Base-by-base conservation (phyloP, 2,329 filamentous ascomycete genomes). In the Zymoseptoria ardabiliae region DNA sequence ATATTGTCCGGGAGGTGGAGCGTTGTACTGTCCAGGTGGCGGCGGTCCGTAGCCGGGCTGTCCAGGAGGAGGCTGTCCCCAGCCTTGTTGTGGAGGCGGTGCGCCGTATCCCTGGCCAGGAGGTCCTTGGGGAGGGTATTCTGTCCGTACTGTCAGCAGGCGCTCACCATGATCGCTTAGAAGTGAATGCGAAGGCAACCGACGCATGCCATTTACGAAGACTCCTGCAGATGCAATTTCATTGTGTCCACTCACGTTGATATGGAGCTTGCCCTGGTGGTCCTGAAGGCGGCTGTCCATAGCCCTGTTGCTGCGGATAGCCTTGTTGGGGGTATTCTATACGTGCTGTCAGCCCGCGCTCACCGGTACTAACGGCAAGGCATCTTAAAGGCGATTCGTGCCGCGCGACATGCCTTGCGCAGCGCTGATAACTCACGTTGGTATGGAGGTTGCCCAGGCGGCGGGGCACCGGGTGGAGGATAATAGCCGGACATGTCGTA, bases 1-100 rank as follows among this genome's bases (percentile, higher is more conserved):
- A 51, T 61, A 55, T 48, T 63, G 58, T 23, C 59, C 60, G 21
- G 60, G 55, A 4, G 59, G 66, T 20, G 58, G 59, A 30, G 58
- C 58, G 11, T 60, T 60, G 21, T 58, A 65, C 21, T 66, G 66
- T 22, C 63, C 62, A 49, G 61, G 63, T 17, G 65, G 66, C 8
- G 64, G 66, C 10, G 58, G 56, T 19, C 63, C 63, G 53, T 60
- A 62, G 25, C 25, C 25, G 25, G 8, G 25, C 41, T 63, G 63
- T 28, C 63, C 62, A 13, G 63, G 64, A 13, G 67, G 64, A 9
- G 68, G 66, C 17, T 55, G 57, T 23, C 63, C 63, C 20, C 61
- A 65, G 19, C 62, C 62, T 52, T 61, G 59, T 35, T 50, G 59
- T 48, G 59, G 61, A 49, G 57, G 63, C 28, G 63, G 65, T 49